Evolutionary conservation across 2,329 filamentous ascomycete species (phyloP).

Genomic region (Ustilaginoidea virens): DNA sequence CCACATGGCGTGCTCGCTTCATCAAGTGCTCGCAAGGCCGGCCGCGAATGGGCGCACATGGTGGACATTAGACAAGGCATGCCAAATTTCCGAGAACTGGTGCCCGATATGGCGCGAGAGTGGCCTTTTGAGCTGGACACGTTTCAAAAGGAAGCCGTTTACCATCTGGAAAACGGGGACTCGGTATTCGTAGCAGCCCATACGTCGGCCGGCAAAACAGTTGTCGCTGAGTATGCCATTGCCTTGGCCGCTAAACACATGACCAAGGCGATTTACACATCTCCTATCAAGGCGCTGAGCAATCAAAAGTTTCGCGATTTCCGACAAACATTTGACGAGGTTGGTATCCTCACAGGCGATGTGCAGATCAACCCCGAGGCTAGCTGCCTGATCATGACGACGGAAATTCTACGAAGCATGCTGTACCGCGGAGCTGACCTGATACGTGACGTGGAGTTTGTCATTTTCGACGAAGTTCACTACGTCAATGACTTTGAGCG

Average conservation of each 20-base stretch:
- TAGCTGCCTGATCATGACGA: constrained; percentile 98
- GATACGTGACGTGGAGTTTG: constrained; percentile 93
- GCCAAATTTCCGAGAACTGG: constrained; percentile 82
- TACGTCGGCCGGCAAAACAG: constrained; percentile 94
- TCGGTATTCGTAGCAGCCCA: constrained; percentile 97
- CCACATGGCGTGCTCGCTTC: constrained; percentile 64
- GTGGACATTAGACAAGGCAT: constrained; percentile 90
- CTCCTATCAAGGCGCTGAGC: constrained; percentile 93
- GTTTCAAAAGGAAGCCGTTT: constrained; percentile 97
- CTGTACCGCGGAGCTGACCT: constrained; percentile 90
- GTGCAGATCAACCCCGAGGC: constrained; percentile 97
- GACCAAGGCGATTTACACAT: constrained; percentile 99
- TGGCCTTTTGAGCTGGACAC: constrained; percentile 97
- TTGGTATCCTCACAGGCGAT: constrained; percentile 91
- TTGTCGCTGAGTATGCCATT: constrained; percentile 96
- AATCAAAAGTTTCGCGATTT: constrained; percentile 99
- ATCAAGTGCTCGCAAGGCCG: constrained; percentile 56
- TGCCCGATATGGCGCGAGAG: constrained; percentile 88
- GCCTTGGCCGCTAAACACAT: constrained; percentile 94
- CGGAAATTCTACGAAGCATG: constrained; percentile 96
- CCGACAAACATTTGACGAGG: constrained; percentile 76
- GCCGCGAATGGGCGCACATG: constrained; percentile 94
- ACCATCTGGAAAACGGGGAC: constrained; percentile 90
- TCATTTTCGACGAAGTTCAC: constrained; percentile 98
- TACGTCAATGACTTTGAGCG: constrained; percentile 95